Evolutionary conservation across 2,329 filamentous ascomycete genomes (phyloP), one percentile per base, ranked within the genome.

Genomic region (Davidsoniella eucalypti): DNA sequence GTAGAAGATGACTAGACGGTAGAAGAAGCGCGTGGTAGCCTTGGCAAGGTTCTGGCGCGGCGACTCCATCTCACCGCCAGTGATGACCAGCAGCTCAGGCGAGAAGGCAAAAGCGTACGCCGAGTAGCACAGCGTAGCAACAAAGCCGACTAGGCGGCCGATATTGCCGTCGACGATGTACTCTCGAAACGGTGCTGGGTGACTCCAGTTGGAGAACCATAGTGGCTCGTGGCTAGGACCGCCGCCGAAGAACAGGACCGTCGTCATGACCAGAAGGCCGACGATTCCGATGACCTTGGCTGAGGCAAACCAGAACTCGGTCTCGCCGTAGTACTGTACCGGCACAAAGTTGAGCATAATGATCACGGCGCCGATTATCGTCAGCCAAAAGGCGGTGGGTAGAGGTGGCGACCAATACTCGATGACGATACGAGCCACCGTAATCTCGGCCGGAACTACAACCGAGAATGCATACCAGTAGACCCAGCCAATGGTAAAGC

Each of bases 61-160:
- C 17, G 60, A 56, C 40, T 62, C 55, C 44, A 64, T 65, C 57
- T 67, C 64, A 3, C 64, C 64, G 0, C 61, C 58, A 0, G 62
- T 60, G n/a, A 65, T 58, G 18, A 65, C 61, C 2, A 65, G 59
- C 50, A 61, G 58, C 48, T 65, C 62, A n/a, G 58, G 58, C 1
- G 56, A 56, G 12, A 60, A 59, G 7, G 55, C 53, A 37, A 63
- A 61, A 5, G 56, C 58, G 16, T 44, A 51, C 58, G 18, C 62
- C 62, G 8, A 65, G 58, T 51, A 64, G 5, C 39, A 50, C 26
- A 45, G 39, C 45, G 3, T 37, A n/a, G 37, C 21, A 17, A 57
- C 39, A 61, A 80, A 79, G n/a, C 72, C 74, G 46, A 78, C 68
- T 50, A 78, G 78, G 58, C 73, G 75, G 8, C 71, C 74, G 7